Evolutionary conservation across 1,139 yeast genomes (phyloP), one percentile per base, ranked within the genome.

Genomic region (Geotrichum carabidarum): DNA sequence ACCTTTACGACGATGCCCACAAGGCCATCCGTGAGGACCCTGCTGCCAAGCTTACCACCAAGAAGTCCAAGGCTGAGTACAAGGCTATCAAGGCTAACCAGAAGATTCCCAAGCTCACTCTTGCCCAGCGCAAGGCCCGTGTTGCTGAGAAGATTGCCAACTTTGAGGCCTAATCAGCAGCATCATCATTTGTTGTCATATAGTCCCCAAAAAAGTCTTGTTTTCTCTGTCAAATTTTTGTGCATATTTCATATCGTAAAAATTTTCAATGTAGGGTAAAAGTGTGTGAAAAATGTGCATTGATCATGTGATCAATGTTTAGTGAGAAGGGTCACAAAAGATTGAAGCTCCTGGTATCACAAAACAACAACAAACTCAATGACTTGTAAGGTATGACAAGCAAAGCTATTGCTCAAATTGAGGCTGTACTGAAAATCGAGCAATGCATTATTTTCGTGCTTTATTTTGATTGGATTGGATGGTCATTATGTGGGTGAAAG

Each of bases 1-100:
- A 93, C 73, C 75, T 93, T 76, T 93, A 91, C 91, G 72, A 83
- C 66, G 86, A 83, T 70, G 99, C 99, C 72, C 98, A 91, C 78
- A 94, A 83, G 75, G 82, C 84, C 72, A 93, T 93, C 81, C 91
- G 98, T 82, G 99, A 75, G 65, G 94, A 93, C 81, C 99, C 99
- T 76, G 60, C 61, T 27, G 62, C 82, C 86, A 86, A 84, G 81
- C 88, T 90, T 75, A 80, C 95, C 70, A 86, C 83, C 76, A 87
- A 86, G 89, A 89, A 93, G 83, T 79, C 96, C 82, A 89, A 89
- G 85, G 98, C 86, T 76, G 95, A 91, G 80, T 91, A 90, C 84
- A 95, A 95, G 81, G 96, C 95, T 76, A 88, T 84, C 77, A 84
- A 95, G 68, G 86, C 85, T 84, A 89, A 91, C 82, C 88, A 77